Evolutionary conservation across 768 basidiomycete species (phyloP), one percentile per base, ranked within the genome.

Genomic region (Guyanaporus albipodus): DNA sequence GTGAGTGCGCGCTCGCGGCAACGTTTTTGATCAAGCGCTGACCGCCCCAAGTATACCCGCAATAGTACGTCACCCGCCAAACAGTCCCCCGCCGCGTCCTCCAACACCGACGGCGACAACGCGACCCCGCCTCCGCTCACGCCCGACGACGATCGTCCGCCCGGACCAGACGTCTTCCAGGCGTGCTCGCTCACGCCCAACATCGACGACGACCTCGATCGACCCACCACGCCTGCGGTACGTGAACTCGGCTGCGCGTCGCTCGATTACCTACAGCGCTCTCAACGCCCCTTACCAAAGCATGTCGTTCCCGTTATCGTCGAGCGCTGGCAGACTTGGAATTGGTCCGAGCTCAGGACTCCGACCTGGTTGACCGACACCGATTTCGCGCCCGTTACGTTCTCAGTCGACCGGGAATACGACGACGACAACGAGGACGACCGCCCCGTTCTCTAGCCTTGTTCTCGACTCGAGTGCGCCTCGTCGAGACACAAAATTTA

Each of bases 111-210:
- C 35, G 57, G 54, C 21, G 68, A 69, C 50, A 60, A 56, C 34
- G 55, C 47, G 42, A 66, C 62, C 2, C 67, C 70, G 6, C 68
- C 70, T 1, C 62, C 70, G 32, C 57, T 69, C 38, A 70, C 71
- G 0, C 67, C 68, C 35, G 67, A 72, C 49, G 61, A 68, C 22
- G 67, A 64, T 48, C 55, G 56, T 22, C 52, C 51, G 3, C 8
- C 31, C n/a, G 43, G 21, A 17, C 49, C 64, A 4, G 56, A 49
- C 24, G 38, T 61, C 24, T 53, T 67, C 35, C 48, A 46, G 44
- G 54, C 46, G 26, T 63, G 46, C 43, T 65, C 63, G 4, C 56
- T 57, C 22, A 57, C 59, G 4, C 58, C 57, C 12, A 58, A 52
- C 15, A 51, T 54, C 18, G 57, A 53, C 18, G 57, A 53, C 26